Evolutionary conservation across 176 grass and related monocot genomes (phyloP).

Genomic region (Avena eriantha): DNA sequence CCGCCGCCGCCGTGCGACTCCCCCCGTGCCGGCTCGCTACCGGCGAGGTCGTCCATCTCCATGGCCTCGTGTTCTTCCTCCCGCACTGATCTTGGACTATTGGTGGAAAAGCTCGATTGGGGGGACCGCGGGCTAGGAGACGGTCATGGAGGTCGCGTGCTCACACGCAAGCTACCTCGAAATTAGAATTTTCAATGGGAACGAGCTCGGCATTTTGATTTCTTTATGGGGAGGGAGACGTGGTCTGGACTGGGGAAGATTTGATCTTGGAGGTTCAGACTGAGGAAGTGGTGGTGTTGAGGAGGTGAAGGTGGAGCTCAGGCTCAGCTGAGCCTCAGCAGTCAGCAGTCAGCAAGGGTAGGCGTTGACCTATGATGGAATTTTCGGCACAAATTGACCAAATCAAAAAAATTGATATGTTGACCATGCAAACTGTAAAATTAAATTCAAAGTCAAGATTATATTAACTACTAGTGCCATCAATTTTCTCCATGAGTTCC

Average conservation of each 20-base stretch:
- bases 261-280: conserved; percentile 24
- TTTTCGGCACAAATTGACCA: not conserved
- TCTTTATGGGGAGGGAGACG: conserved; percentile 28
- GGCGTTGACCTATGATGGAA: not conserved
- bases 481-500: not conserved
- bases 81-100: conserved; percentile 7
- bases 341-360: not conserved
- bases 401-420: not conserved
- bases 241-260: conserved; percentile 19
- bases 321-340: not conserved
- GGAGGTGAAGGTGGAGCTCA: not conserved
- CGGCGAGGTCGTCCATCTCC: conserved; percentile 58
- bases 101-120: not conserved
- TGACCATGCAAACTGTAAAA: not conserved
- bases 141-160: not conserved
- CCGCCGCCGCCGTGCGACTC: not conserved
- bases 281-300: not conserved
- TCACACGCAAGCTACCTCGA: not conserved
- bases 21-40: conserved; percentile 6
- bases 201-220: conserved; percentile 20
- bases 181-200: not conserved
- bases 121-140: not conserved
- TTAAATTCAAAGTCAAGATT: not conserved
- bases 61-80: conserved; percentile 34
- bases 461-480: not conserved